Evolutionary conservation across 129 eudicot species (phyloP).

Genomic region (Ambrosia trifida): DNA sequence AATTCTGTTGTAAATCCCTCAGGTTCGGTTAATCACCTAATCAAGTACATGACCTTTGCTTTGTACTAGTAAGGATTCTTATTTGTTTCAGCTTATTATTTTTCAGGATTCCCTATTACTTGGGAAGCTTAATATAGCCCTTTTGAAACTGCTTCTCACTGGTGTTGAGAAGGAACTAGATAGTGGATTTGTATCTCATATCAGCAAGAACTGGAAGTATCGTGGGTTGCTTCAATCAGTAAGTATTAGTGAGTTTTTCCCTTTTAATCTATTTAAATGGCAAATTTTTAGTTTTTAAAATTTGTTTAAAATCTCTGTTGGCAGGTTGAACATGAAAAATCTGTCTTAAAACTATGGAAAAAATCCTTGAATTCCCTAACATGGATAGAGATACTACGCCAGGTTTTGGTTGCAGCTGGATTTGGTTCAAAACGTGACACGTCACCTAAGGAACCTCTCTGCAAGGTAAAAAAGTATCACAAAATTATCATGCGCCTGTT

Average conservation of each 20-base stretch:
- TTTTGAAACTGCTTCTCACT: conserved; percentile 64
- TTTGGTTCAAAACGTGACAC: conserved; percentile 67
- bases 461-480: conserved; percentile 52
- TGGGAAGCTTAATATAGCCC: conserved; percentile 68
- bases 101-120: conserved; percentile 76
- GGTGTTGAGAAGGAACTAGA: conserved; percentile 69
- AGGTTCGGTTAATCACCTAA: conserved; percentile 1
- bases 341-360: conserved; percentile 63
- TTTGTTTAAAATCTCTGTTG: conserved; percentile 22
- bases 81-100: conserved; percentile 18
- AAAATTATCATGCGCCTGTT: conserved; percentile 1
- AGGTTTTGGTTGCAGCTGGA: conserved; percentile 89
- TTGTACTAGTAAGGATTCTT: neutral
- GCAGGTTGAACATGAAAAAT: conserved; percentile 59
- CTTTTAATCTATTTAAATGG: conserved; percentile 7
- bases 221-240: conserved; percentile 69
- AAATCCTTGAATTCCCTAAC: conserved; percentile 73
- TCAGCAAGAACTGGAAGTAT: conserved; percentile 73
- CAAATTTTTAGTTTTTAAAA: neutral
- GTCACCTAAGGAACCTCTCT: conserved; percentile 32
- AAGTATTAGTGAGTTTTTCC: conserved; percentile 29
- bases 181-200: conserved; percentile 41
- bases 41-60: conserved; percentile 16
- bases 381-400: conserved; percentile 87
- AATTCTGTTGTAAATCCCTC: neutral